These are phyloP conservation scores for Sporothrix mexicana DNA, from an alignment of 2,329 filamentous ascomycete genomes.

Conservation along the genomic window DNA sequence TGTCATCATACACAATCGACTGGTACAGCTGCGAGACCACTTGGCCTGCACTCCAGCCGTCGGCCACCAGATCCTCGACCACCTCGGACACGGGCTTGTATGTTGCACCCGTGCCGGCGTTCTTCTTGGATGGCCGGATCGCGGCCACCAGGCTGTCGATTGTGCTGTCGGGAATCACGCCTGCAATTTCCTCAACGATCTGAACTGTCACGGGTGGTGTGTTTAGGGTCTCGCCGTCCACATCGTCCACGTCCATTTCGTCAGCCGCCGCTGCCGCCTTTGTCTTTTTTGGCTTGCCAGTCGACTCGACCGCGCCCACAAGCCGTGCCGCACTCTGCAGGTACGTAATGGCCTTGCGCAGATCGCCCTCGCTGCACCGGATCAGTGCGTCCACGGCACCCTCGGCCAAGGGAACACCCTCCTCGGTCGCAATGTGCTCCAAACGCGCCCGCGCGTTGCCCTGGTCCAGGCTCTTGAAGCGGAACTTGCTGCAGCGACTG, in stretches of 20 bases:
- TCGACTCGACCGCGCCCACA: conserved; percentile 68
- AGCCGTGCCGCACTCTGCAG: conserved; percentile 91
- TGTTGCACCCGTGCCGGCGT: conserved; percentile 57
- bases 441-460: conserved; percentile 80
- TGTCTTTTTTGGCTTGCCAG: conserved; percentile 2
- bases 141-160: conserved; percentile 74
- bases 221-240: conserved; percentile 57
- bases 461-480: conserved; percentile 95
- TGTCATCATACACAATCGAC: conserved; percentile 80
- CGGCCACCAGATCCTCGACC: conserved; percentile 89
- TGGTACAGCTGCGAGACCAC: conserved; percentile 83
- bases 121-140: conserved; percentile 66
- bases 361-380: conserved; percentile 86
- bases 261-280: background rate
- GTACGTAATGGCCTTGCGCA: conserved; percentile 95
- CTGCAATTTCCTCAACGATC: conserved; percentile 92
- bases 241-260: conserved; percentile 44
- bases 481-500: conserved; percentile 91
- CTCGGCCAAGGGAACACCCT: conserved; percentile 76
- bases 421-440: conserved; percentile 79
- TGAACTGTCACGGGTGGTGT: conserved; percentile 70
- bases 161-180: conserved; percentile 81
- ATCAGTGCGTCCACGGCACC: conserved; percentile 86
- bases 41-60: conserved; percentile 95
- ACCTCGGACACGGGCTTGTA: conserved; percentile 79